A percentile compares a stretch with the other conserved stretches of the same genome.
Conservation (phyloP, 805 yeast species). For the Candida berthetii region DNA sequence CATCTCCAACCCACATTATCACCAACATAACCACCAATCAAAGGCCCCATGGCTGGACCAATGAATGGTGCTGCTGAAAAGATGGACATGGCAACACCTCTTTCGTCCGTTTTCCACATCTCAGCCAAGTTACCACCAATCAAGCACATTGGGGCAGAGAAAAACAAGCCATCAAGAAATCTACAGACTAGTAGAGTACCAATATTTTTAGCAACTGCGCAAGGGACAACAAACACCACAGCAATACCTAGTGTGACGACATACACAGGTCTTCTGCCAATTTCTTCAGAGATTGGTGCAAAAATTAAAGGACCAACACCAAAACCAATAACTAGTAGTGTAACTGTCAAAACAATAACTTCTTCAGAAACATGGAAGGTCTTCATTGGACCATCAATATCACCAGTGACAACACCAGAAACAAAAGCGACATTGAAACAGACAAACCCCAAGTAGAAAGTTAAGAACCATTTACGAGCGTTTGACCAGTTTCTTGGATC, state of each 20-base stretch:
- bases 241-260: slow-evolving; percentile 44
- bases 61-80: slow-evolving; percentile 70
- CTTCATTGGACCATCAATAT: slow-evolving; percentile 43
- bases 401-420: slow-evolving; percentile 61
- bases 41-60: slow-evolving; percentile 63
- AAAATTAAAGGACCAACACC: slow-evolving; percentile 60
- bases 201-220: slow-evolving; percentile 55
- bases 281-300: slow-evolving; percentile 60
- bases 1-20: slow-evolving; percentile 66
- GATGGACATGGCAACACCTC: slow-evolving; percentile 63
- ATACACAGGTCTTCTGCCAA: slow-evolving; percentile 53
- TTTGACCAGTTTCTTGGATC: slow-evolving; percentile 47
- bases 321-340: slow-evolving; percentile 55
- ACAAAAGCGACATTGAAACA: slow-evolving; percentile 59
- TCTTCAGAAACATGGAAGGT: slow-evolving; percentile 49
- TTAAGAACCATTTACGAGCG: slow-evolving; percentile 41
- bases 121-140: slow-evolving; percentile 77
- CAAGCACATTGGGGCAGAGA: slow-evolving; percentile 69
- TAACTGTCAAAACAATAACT: slow-evolving; percentile 52
- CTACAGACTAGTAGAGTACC: slow-evolving; percentile 59
- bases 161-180: slow-evolving; percentile 62
- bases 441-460: slow-evolving; percentile 40
- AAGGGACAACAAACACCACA: slow-evolving; percentile 53
- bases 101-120: slow-evolving; percentile 55
- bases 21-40: slow-evolving; percentile 57